These are phyloP conservation scores for Boletus sp. DNA, from an alignment of 768 basidiomycete genomes.

Conservation along the genomic window DNA sequence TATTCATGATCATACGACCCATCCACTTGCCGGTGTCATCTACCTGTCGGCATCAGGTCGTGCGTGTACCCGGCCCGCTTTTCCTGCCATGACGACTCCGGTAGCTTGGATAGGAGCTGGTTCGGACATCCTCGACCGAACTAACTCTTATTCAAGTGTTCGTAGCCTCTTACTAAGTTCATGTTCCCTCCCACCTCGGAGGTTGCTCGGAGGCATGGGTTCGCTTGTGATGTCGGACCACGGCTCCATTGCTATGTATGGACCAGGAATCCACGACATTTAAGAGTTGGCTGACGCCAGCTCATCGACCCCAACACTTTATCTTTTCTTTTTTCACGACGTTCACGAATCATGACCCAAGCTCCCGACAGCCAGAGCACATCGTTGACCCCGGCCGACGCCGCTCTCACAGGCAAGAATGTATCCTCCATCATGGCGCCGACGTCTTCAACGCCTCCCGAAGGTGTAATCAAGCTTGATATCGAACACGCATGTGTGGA, in stretches of 20 bases:
- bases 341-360: slow-evolving; percentile 4
- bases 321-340: neutral
- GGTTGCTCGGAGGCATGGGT: neutral
- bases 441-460: neutral
- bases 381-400: neutral
- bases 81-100: neutral
- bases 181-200: neutral
- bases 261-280: neutral
- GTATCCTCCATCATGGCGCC: neutral
- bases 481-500: slow-evolving; percentile 45
- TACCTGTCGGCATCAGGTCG: neutral
- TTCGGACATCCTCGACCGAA: slow-evolving; percentile 13
- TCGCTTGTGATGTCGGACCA: neutral
- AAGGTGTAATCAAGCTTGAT: slow-evolving; percentile 20
- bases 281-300: slow-evolving; percentile 4
- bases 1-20: no score
- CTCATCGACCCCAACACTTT: neutral
- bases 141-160: neutral
- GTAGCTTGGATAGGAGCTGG: neutral
- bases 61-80: neutral
- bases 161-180: neutral
- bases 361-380: neutral
- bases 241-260: neutral
- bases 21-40: neutral
- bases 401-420: neutral